Evolutionary conservation across 2,329 filamentous ascomycete genomes (phyloP), one percentile per base, ranked within the genome.

Genomic region (Scedosporium minutisporum): DNA sequence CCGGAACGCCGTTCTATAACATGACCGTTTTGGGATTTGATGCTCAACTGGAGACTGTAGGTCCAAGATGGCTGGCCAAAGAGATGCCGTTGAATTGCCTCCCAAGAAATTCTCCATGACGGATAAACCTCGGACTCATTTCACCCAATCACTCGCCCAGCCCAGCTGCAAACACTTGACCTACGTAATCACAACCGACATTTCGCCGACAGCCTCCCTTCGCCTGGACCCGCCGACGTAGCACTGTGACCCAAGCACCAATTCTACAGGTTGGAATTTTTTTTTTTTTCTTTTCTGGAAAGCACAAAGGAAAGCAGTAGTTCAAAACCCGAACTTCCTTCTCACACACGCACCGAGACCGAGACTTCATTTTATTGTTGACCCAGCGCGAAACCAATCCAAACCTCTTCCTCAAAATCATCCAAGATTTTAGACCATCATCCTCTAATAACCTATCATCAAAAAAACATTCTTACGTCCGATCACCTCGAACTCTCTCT

Each of bases 251-350:
- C n/a, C 44, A 53, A 23, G 44, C 27, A 53, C 44, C 46, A 61
- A 57, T 61, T 41, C 53, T 42, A 51, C 25, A 57, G 60, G 46
- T 51, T 29, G 60, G 48, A 55, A 55, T 55, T 57, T 61, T 38
- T 38, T 38, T 27, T 29, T 38, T 38, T 14, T 38, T 38, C 33
- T 61, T 61, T 61, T 57, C 44, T 27, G 29, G 42, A 61, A 51
- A 55, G 48, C 60, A 61, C 60, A 61, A 61, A 61, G 59, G 23
- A 57, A 58, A 51, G 42, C 23, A 61, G 27, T 46, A 60, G 29
- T n/a, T 41, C 60, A 61, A 61, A 61, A 61, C 60, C 60, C 57
- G 60, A 48, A 42, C 60, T 57, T 42, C 51, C 44, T 23, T 48
- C 44, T n/a, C 41, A 53, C 42, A 53, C 59, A 61, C 59, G 59